Conservation (phyloP, 768 basidiomycete species). For the Leccinum sublutescens region DNA sequence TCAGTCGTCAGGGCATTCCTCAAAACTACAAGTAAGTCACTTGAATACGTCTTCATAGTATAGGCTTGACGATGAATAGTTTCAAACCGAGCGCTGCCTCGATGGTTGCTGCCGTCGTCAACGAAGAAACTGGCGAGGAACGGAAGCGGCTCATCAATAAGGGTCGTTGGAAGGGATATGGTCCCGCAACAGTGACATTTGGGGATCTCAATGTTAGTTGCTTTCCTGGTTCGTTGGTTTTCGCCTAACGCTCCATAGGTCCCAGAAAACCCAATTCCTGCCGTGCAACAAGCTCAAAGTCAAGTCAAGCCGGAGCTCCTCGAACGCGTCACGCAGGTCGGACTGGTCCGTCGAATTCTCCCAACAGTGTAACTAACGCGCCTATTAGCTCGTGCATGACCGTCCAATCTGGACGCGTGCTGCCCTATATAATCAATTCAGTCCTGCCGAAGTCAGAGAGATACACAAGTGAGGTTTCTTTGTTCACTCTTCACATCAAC, state of each 20-base stretch:
- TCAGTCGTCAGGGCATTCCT: slow-evolving; percentile 77
- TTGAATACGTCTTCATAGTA: background rate
- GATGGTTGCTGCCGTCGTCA: slow-evolving; percentile 59
- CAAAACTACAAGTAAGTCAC: slow-evolving; percentile 72
- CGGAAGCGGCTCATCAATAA: slow-evolving; percentile 80
- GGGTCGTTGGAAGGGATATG: slow-evolving; percentile 83
- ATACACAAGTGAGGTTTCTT: slow-evolving; percentile 62
- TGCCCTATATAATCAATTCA: slow-evolving; percentile 81
- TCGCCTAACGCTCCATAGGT: slow-evolving; percentile 38
- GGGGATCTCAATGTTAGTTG: slow-evolving; percentile 46
- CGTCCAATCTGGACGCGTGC: slow-evolving; percentile 90
- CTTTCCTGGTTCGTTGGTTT: background rate
- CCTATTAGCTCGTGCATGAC: slow-evolving; percentile 59
- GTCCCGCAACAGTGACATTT: slow-evolving; percentile 70
- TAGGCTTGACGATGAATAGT: slow-evolving; percentile 35
- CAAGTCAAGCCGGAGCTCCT: slow-evolving; percentile 56
- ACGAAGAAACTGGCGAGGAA: slow-evolving; percentile 79
- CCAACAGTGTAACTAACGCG: slow-evolving; percentile 9
- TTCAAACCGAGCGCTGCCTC: slow-evolving; percentile 80
- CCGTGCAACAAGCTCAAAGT: slow-evolving; percentile 58
- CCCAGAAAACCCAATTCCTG: slow-evolving; percentile 61
- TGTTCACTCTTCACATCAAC: background rate
- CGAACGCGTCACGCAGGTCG: slow-evolving; percentile 53
- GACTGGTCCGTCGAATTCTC: background rate
- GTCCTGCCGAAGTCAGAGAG: slow-evolving; percentile 61